Evolutionary conservation across 371 early-diverging fungal species (phyloP).

Genomic region (Circinella umbellata): DNA sequence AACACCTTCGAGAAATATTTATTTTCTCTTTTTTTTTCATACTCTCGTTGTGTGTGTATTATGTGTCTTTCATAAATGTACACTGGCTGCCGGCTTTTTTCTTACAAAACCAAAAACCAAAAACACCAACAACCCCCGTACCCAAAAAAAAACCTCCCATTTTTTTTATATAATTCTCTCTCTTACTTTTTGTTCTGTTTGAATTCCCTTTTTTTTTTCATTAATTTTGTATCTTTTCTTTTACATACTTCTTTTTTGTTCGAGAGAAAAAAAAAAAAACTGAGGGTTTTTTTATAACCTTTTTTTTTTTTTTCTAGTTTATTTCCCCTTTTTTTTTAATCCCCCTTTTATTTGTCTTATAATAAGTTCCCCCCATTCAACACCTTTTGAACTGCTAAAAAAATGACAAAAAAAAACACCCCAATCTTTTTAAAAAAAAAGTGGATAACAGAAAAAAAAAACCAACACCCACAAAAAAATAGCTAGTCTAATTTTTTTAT

Average conservation of each 20-base stretch:
- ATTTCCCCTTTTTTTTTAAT: background rate
- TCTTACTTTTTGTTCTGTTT: background rate
- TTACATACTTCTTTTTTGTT: background rate
- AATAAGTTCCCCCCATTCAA: background rate
- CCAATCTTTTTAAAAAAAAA: background rate
- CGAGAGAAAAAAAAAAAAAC: background rate
- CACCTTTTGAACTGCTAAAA: background rate
- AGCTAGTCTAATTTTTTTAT: background rate
- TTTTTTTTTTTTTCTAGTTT: background rate
- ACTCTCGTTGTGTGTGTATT: no score
- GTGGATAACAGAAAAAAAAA: background rate
- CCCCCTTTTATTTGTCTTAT: background rate
- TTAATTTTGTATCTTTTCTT: background rate
- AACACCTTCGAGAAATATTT: no score
- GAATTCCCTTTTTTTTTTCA: background rate
- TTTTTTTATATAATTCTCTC: background rate
- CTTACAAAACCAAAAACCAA: background rate
- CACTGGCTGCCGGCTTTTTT: conserved; percentile 19
- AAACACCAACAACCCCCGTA: background rate
- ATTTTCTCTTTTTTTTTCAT: background rate
- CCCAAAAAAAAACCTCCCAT: background rate
- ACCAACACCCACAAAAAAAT: background rate
- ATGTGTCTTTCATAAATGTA: no score
- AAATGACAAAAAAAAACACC: background rate
- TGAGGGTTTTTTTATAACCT: background rate